A percentile compares a stretch with the other conserved stretches of the same genome.
These are phyloP conservation scores for Penstemon newberryi DNA, from an alignment of 257 asterid genomes.

Conservation along the genomic window DNA sequence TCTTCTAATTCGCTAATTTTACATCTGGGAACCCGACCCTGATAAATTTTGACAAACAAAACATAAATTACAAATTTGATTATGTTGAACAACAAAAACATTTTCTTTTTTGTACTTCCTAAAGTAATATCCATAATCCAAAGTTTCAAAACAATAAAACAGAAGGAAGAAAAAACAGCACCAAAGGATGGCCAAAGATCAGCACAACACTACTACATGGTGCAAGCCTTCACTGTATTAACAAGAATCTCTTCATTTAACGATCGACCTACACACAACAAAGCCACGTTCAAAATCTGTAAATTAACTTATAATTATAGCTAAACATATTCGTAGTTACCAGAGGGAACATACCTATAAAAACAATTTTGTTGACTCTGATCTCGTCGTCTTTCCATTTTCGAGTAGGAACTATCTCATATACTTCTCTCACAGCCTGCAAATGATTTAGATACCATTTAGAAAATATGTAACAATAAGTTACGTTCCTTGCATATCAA, in stretches of 20 bases:
- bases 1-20: too few relatives aligned
- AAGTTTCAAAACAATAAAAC: too few relatives aligned
- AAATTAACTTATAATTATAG: background rate
- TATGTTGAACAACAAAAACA: too few relatives aligned
- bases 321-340: background rate
- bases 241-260: constrained; percentile 65
- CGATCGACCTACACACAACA: constrained; percentile 56
- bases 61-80: too few relatives aligned
- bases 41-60: too few relatives aligned
- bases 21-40: too few relatives aligned
- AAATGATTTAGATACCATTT: constrained; percentile 14
- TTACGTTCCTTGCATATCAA: background rate
- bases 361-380: constrained; percentile 71
- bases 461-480: constrained; percentile 14
- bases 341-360: constrained; percentile 57
- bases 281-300: constrained; percentile 8
- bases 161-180: background rate
- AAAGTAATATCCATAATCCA: too few relatives aligned
- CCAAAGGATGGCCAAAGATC: background rate
- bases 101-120: too few relatives aligned
- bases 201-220: constrained; percentile 18
- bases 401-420: constrained; percentile 86
- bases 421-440: constrained; percentile 94
- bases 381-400: constrained; percentile 69
- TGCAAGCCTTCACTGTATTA: constrained; percentile 54